Base-by-base conservation (phyloP, 2,329 filamentous ascomycete genomes). In the Leptoxyphium fumago region DNA sequence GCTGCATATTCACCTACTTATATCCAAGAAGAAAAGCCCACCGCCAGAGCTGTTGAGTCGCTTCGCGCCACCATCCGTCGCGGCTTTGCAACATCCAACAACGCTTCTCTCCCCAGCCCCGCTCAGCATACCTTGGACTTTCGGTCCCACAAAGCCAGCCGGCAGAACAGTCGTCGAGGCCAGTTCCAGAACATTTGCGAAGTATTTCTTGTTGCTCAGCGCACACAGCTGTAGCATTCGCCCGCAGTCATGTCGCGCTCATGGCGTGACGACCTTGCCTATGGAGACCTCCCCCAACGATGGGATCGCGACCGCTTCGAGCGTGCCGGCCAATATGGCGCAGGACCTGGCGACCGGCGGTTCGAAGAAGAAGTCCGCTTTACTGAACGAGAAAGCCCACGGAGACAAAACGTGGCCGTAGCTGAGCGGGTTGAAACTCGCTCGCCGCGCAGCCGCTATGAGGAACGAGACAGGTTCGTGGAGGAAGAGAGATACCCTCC, bases 261-360 rank as follows among this genome's bases (percentile, higher is more conserved):
- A 21, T 67, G 64, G n/a, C 62, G 63, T 15, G 65, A 65, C 48
- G 61, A 65, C 45, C 59, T 70, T 40, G 62, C 63, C 38, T 63
- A 61, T 50, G 62, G 59, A 48, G 67, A 69, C 26, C 61, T 66
- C 17, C 62, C 63, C n/a, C 60, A 70, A 50, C 61, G 69, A 52
- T 72, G 69, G 69, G 69, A 72, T 50, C 63, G 69, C 46, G 68
- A 70, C 46, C 63, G 63, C 46, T 71, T 72, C 49, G 69, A 72
- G 56, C 64, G 67, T 46, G 63, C 67, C 55, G 61, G 63, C 14
- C 59, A 61, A 30, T 47, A 54, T 28, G 53, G 50, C 13, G 49
- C 48, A 18, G 48, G 50, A 18, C 36, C 44, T 4, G 32, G 49
- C 42, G 60, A 64, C 9, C 61, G 58, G 45, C 60, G 58, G 46